Conservation (phyloP, 2,329 filamentous ascomycete species). For the Aspergillus fischeri region DNA sequence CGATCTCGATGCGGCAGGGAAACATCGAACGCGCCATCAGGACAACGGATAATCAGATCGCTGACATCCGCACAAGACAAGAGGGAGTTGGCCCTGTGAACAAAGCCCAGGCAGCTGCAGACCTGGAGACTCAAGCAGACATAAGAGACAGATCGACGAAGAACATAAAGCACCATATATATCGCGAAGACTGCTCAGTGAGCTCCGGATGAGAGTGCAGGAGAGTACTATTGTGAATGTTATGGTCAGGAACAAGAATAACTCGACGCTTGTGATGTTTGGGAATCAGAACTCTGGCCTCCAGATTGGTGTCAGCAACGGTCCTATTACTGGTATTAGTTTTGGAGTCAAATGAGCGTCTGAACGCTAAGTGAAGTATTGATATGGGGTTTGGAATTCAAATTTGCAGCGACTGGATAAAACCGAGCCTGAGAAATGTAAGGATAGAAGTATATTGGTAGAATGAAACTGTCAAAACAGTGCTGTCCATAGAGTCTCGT, state of each 20-base stretch:
- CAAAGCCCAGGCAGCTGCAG: not conserved
- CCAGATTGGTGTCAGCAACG: not conserved
- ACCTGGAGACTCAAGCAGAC: not conserved
- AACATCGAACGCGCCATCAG: not conserved
- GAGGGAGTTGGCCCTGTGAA: not conserved
- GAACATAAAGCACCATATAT: not conserved
- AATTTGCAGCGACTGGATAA: too few relatives aligned
- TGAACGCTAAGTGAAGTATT: not conserved
- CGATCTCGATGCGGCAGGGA: not conserved
- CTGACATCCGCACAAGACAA: not conserved
- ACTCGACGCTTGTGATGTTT: not conserved
- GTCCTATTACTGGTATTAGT: not conserved
- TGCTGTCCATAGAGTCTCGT: too few relatives aligned
- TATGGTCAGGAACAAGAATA: not conserved
- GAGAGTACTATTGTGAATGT: not conserved
- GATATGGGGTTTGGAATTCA: not conserved
- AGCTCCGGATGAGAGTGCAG: not conserved
- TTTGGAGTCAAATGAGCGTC: not conserved
- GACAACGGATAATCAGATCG: not conserved
- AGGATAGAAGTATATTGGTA: too few relatives aligned
- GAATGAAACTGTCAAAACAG: too few relatives aligned
- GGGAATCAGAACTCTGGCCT: not conserved
- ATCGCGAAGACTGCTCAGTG: not conserved
- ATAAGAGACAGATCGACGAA: not conserved
- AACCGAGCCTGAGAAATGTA: too few relatives aligned